phyloP scores from a whole-genome alignment of 495 filamentous ascomycete species.

The Trichoderma asperelloides region DNA sequence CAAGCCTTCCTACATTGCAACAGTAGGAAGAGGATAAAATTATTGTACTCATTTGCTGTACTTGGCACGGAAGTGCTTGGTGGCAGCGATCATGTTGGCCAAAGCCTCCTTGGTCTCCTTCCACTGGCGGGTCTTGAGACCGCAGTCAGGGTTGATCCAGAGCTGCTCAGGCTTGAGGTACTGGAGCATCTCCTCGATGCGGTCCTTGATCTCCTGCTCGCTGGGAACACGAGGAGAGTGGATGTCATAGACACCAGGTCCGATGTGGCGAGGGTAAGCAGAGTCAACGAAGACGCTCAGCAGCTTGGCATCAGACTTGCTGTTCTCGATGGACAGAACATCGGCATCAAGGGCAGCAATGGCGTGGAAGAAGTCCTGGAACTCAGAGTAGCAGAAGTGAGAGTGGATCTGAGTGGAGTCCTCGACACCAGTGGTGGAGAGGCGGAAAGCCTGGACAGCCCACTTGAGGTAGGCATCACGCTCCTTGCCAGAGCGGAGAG shows the following conservation, averaged over 20 bases:
- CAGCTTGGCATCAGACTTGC: conserved; percentile 98
- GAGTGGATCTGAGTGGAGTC: conserved; percentile 98
- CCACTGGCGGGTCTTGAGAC: conserved; percentile 97
- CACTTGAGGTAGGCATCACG: conserved; percentile 91
- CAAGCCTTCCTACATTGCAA: conserved; percentile 84
- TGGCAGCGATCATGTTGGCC: conserved; percentile 88
- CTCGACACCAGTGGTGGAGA: conserved; percentile 80
- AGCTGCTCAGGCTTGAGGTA: conserved; percentile 92
- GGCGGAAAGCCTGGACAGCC: conserved; percentile 95
- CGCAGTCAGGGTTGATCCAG: conserved; percentile 98
- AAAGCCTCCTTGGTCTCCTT: conserved; percentile 89
- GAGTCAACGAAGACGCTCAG: conserved; percentile 96
- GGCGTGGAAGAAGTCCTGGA: conserved; percentile 99
- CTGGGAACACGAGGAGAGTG: conserved; percentile 94
- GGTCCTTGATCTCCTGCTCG: conserved; percentile 94
- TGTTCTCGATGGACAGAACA: conserved; percentile 98
- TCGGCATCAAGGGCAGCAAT: conserved; percentile 97
- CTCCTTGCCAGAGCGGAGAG: conserved; percentile 83
- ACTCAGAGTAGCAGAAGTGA: conserved; percentile 99
- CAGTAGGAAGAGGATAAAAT: background rate
- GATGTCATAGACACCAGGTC: conserved; percentile 98
- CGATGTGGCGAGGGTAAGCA: conserved; percentile 93
- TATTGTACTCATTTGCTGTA: conserved; percentile 43
- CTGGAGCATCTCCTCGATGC: conserved; percentile 93
- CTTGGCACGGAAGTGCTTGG: conserved; percentile 92